Percentiles rank a stretch among this genome's conserved stretches.
These are phyloP conservation scores for Aegilops longissima DNA, from an alignment of 176 grass and related monocot species.

Conservation along the genomic window DNA sequence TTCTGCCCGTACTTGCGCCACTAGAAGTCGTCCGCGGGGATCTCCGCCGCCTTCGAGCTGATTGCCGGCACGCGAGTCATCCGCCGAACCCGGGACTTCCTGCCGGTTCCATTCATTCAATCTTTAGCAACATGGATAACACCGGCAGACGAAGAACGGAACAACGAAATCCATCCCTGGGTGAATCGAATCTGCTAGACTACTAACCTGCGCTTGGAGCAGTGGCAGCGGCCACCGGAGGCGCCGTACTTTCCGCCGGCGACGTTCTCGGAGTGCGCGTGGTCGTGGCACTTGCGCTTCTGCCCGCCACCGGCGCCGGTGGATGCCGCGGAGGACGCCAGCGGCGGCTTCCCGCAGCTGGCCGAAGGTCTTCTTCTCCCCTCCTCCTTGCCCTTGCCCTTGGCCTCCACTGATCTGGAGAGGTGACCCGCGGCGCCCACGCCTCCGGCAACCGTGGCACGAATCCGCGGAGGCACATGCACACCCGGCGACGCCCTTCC, in stretches of 20 bases:
- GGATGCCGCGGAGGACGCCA: slow-evolving; percentile 2
- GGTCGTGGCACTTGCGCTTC: slow-evolving; percentile 68
- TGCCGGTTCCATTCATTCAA: background rate
- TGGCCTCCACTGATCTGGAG: no score
- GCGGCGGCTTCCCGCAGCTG: slow-evolving; percentile 40
- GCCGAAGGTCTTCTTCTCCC: background rate
- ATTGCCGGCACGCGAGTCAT: slow-evolving; percentile 74
- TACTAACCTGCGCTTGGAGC: slow-evolving; percentile 75
- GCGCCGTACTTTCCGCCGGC: slow-evolving; percentile 5
- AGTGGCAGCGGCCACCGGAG: slow-evolving; percentile 73
- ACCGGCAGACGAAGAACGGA: background rate
- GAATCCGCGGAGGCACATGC: no score
- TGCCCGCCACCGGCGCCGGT: background rate
- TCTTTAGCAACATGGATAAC: background rate
- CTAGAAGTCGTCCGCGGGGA: slow-evolving; percentile 72
- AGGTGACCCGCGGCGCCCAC: no score
- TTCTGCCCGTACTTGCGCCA: slow-evolving; percentile 89
- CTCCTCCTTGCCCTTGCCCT: no score
- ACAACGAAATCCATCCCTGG: background rate
- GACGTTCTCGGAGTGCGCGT: slow-evolving; percentile 84
- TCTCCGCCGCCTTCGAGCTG: slow-evolving; percentile 74
- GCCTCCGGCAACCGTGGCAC: no score
- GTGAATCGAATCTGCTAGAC: background rate
- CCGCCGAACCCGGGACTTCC: slow-evolving; percentile 57
- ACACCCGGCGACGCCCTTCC: no score